Conservation (phyloP, 176 grass and related monocot species). For the Triticum turgidum region DNA sequence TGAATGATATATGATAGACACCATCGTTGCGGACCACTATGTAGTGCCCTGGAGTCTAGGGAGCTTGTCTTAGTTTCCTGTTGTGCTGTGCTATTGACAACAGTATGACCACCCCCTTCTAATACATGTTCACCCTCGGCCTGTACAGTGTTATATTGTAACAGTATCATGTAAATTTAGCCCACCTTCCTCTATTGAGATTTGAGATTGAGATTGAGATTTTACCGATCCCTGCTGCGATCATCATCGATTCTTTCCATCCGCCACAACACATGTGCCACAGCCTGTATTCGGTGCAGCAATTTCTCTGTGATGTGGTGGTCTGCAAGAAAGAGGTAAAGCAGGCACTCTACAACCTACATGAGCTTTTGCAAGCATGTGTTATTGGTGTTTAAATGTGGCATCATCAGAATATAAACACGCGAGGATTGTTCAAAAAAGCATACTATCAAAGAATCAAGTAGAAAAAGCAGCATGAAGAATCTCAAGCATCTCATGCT, state of each 20-base stretch:
- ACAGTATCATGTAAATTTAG: constrained; percentile 24
- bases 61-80: constrained; percentile 19
- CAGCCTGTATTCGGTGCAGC: too few species aligned
- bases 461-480: neutral
- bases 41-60: neutral
- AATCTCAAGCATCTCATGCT: neutral
- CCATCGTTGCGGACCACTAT: neutral
- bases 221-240: neutral
- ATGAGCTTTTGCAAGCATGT: neutral
- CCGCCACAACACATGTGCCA: neutral
- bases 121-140: neutral
- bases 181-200: neutral
- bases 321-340: constrained; percentile 33
- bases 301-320: neutral
- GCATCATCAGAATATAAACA: neutral
- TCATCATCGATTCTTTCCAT: neutral
- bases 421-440: neutral
- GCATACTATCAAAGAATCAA: neutral
- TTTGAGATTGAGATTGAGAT: neutral
- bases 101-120: neutral
- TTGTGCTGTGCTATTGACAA: neutral
- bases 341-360: neutral
- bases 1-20: neutral
- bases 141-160: constrained; percentile 32
- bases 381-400: neutral